Percentiles rank a stretch among this genome's conserved stretches.
These are phyloP conservation scores for Fraxinus anomala DNA, from an alignment of 257 asterid species.

Conservation along the genomic window DNA sequence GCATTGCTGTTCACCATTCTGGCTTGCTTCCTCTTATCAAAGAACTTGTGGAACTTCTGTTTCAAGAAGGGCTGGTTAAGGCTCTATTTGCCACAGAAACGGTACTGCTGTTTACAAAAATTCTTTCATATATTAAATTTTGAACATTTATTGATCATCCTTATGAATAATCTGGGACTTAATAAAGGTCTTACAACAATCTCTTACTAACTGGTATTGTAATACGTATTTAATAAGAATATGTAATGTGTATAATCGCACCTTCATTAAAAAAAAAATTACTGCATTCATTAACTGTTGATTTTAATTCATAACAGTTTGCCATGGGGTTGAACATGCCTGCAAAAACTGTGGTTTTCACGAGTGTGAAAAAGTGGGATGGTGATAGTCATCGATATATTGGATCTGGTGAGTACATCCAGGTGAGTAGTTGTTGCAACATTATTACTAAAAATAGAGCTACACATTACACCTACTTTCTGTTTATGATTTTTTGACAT, in stretches of 20 bases:
- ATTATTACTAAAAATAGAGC: neutral
- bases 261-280: neutral
- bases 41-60: conserved; percentile 96
- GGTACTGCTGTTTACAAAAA: conserved; percentile 41
- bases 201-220: neutral
- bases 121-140: conserved; percentile 15
- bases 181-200: neutral
- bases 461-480: neutral
- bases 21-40: conserved; percentile 96
- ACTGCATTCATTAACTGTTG: conserved; percentile 21
- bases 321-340: conserved; percentile 99
- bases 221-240: neutral
- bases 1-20: conserved; percentile 98
- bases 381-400: conserved; percentile 96
- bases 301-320: conserved; percentile 50
- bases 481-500: conserved; percentile 21
- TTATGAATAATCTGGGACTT: neutral
- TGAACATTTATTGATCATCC: neutral
- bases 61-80: conserved; percentile 98
- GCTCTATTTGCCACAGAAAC: conserved; percentile 99
- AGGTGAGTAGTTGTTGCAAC: conserved; percentile 55
- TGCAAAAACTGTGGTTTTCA: conserved; percentile 98
- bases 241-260: neutral
- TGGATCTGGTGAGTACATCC: conserved; percentile 98
- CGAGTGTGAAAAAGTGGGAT: conserved; percentile 91